phyloP scores from a whole-genome alignment of 805 yeast species.

The Brettanomyces sp. region DNA sequence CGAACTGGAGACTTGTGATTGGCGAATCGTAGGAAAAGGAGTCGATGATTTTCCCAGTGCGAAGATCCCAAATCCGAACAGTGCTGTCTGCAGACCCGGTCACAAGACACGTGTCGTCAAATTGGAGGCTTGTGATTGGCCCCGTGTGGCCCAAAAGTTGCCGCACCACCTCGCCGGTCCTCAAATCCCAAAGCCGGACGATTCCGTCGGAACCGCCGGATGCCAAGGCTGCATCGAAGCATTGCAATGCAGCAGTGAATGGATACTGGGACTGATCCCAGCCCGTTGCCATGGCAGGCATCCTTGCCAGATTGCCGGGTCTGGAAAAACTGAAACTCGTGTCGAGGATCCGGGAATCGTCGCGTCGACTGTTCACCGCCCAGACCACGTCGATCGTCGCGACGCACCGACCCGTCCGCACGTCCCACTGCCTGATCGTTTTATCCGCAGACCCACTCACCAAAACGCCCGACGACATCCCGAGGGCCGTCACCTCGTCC shows the following conservation, averaged over 20 bases:
- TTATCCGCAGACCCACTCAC: constrained; percentile 65
- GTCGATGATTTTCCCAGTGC: constrained; percentile 55
- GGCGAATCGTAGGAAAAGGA: constrained; percentile 54
- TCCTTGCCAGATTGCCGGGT: background rate
- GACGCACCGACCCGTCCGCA: constrained; percentile 51
- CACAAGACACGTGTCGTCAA: constrained; percentile 54
- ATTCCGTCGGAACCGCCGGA: constrained; percentile 72
- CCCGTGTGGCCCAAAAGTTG: constrained; percentile 60
- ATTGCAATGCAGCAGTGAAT: constrained; percentile 59
- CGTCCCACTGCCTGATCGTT: constrained; percentile 72
- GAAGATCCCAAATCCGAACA: constrained; percentile 62
- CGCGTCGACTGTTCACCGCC: constrained; percentile 31
- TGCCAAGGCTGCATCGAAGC: constrained; percentile 68
- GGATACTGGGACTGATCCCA: constrained; percentile 20
- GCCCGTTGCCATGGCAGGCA: too few relatives aligned
- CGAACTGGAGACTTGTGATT: constrained; percentile 50
- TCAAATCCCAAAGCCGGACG: constrained; percentile 67
- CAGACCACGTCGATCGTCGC: constrained; percentile 64
- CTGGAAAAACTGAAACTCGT: background rate
- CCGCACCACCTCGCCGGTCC: constrained; percentile 58
- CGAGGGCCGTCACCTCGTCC: constrained; percentile 56
- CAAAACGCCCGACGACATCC: constrained; percentile 41
- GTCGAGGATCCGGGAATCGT: background rate
- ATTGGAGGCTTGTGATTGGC: constrained; percentile 57
- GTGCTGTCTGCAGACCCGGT: constrained; percentile 59